phyloP scores from a whole-genome alignment of 2,329 filamentous ascomycete species.

The Pseudogymnoascus verrucosus region DNA sequence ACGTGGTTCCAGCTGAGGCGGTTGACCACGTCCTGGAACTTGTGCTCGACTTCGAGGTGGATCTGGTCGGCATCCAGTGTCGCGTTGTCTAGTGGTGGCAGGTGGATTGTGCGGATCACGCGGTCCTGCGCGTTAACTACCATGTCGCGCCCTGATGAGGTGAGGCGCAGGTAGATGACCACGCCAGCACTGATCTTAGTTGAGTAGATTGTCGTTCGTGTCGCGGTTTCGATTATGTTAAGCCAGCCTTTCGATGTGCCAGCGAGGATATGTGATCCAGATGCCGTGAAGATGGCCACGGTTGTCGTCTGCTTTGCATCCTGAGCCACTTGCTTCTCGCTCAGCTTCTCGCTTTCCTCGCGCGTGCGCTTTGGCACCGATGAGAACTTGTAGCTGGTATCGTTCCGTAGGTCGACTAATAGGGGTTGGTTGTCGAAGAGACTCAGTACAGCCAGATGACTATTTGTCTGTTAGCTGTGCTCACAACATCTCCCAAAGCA shows the following conservation, averaged over 20 bases:
- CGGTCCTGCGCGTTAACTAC: conserved; percentile 91
- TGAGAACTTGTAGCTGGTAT: conserved; percentile 66
- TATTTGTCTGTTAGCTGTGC: conserved; percentile 29
- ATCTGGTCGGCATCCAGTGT: conserved; percentile 78
- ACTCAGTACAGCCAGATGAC: conserved; percentile 78
- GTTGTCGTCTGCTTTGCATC: conserved; percentile 95
- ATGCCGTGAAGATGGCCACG: conserved; percentile 77
- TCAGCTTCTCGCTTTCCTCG: conserved; percentile 58
- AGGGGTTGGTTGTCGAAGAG: conserved; percentile 90
- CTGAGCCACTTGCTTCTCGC: conserved; percentile 80
- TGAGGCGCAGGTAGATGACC: conserved; percentile 79
- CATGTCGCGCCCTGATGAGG: conserved; percentile 74
- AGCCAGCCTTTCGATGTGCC: conserved; percentile 94
- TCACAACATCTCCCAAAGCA: neutral
- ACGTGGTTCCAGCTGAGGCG: conserved; percentile 94
- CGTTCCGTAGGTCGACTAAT: conserved; percentile 69
- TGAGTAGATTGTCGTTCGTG: conserved; percentile 78
- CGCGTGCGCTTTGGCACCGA: conserved; percentile 72
- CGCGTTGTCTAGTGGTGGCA: conserved; percentile 65
- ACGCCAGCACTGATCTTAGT: conserved; percentile 81
- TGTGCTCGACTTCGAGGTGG: conserved; percentile 87
- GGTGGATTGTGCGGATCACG: conserved; percentile 84
- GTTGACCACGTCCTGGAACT: conserved; percentile 97
- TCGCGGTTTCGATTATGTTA: conserved; percentile 83
- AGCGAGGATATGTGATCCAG: conserved; percentile 80